Percentiles rank a stretch among this genome's conserved stretches.
These are phyloP conservation scores for Parietichytrium sp. DNA, from an alignment of 108 stramenopile genomes.

Conservation along the genomic window DNA sequence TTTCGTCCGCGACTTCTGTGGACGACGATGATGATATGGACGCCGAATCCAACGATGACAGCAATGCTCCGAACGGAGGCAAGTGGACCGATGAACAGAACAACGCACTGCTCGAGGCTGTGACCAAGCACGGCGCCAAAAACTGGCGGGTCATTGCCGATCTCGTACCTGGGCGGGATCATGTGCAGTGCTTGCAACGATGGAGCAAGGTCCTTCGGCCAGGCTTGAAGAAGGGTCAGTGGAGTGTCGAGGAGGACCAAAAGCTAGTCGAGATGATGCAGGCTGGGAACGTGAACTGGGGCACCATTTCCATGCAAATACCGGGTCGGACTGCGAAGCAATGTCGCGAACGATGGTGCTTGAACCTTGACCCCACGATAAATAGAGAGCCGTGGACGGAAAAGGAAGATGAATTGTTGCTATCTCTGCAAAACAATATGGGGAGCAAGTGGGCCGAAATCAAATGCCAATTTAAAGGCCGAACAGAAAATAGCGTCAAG, in stretches of 20 bases:
- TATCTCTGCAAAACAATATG: not conserved
- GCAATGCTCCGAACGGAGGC: too few species aligned
- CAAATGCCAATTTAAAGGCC: not conserved
- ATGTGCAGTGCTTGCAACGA: constrained; percentile 94
- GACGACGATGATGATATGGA: too few species aligned
- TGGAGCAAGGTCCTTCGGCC: constrained; percentile 98
- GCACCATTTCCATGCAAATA: not conserved
- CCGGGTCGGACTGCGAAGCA: constrained; percentile 18
- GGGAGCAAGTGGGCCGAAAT: constrained; percentile 36
- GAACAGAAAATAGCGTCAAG: constrained; percentile 20
- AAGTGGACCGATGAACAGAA: constrained; percentile 57
- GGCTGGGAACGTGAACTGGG: not conserved
- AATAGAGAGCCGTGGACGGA: not conserved
- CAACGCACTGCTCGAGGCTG: constrained; percentile 64
- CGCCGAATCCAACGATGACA: too few species aligned
- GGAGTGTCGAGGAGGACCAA: constrained; percentile 89
- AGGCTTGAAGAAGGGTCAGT: constrained; percentile 93
- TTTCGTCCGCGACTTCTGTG: too few species aligned
- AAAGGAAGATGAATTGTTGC: not conserved
- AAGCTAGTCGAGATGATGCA: not conserved
- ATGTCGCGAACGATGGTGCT: constrained; percentile 27
- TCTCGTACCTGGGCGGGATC: constrained; percentile 64
- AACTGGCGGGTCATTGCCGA: constrained; percentile 92
- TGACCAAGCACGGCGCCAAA: constrained; percentile 75
- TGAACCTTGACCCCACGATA: not conserved